phyloP scores from a whole-genome alignment of 768 basidiomycete species.

The Kwoniella newhampshirensis region DNA sequence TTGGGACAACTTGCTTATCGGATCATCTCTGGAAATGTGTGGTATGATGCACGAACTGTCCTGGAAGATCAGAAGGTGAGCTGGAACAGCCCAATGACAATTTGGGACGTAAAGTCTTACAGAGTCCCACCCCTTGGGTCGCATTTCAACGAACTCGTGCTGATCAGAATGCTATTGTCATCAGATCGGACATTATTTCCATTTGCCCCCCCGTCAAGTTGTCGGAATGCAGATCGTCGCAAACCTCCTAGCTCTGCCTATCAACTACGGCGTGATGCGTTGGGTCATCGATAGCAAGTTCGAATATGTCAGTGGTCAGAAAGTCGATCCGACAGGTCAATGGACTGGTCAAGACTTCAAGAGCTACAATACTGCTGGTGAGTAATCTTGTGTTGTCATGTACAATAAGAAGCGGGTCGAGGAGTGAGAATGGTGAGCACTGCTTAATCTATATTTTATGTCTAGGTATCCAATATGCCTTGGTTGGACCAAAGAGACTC shows the following conservation, averaged over 20 bases:
- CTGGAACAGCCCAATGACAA: too few species aligned
- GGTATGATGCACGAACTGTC: slow-evolving; percentile 19
- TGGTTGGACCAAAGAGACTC: slow-evolving; percentile 11
- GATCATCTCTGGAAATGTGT: slow-evolving; percentile 19
- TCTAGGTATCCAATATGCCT: slow-evolving; percentile 12
- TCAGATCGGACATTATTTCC: slow-evolving; percentile 20
- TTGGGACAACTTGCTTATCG: slow-evolving; percentile 18
- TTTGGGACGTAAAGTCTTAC: too few species aligned
- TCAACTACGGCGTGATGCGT: slow-evolving; percentile 20
- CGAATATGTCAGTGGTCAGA: slow-evolving; percentile 16
- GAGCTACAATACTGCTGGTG: slow-evolving; percentile 16
- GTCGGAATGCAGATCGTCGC: slow-evolving; percentile 17
- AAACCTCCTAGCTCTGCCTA: slow-evolving; percentile 11
- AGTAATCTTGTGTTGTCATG: too few species aligned
- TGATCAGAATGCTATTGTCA: too few species aligned
- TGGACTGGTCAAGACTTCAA: slow-evolving; percentile 19
- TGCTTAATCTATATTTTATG: too few species aligned
- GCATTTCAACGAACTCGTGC: too few species aligned
- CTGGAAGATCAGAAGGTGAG: slow-evolving; percentile 17
- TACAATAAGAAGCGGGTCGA: too few species aligned
- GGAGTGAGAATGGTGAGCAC: too few species aligned
- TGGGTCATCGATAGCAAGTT: slow-evolving; percentile 13
- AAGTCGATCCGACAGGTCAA: slow-evolving; percentile 8
- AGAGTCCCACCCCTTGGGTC: too few species aligned
- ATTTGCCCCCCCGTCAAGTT: slow-evolving; percentile 8